Evolutionary conservation across 306 rosid species (phyloP).

Genomic region (Medicago lupulina): DNA sequence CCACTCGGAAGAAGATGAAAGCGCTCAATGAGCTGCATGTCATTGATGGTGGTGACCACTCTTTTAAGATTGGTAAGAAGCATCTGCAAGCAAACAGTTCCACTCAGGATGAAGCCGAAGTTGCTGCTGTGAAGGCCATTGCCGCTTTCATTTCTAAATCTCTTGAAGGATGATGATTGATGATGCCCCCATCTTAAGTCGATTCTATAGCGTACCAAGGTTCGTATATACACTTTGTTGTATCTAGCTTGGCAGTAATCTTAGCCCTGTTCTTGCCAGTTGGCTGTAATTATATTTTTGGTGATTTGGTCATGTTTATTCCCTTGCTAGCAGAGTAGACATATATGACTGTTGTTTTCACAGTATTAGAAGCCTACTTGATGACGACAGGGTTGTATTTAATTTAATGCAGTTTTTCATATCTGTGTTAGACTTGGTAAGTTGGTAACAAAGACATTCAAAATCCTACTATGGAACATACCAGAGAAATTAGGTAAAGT

Average conservation of each 20-base stretch:
- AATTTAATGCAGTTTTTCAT: slow-evolving; percentile 24
- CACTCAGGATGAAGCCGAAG: slow-evolving; percentile 74
- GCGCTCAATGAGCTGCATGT: slow-evolving; percentile 65
- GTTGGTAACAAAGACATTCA: background rate
- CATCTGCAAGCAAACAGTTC: slow-evolving; percentile 69
- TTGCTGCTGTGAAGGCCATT: slow-evolving; percentile 62
- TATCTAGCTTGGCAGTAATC: slow-evolving; percentile 19
- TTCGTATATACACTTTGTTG: slow-evolving; percentile 39
- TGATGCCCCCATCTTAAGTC: slow-evolving; percentile 13
- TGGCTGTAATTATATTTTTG: slow-evolving; percentile 22
- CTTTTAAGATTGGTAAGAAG: slow-evolving; percentile 89
- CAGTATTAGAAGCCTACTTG: slow-evolving; percentile 31
- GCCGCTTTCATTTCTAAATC: slow-evolving; percentile 60
- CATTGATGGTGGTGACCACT: slow-evolving; percentile 90
- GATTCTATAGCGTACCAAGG: slow-evolving; percentile 31
- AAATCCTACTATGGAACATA: slow-evolving; percentile 8
- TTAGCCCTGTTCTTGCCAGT: slow-evolving; percentile 9
- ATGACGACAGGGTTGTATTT: slow-evolving; percentile 28
- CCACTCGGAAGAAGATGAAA: slow-evolving; percentile 72
- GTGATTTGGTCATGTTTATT: slow-evolving; percentile 2
- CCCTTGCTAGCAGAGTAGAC: slow-evolving; percentile 27
- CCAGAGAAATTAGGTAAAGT: slow-evolving; percentile 21
- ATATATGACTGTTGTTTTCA: background rate
- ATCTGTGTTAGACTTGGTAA: background rate
- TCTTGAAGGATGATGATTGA: slow-evolving; percentile 49